Percentiles rank a stretch among this genome's conserved stretches.
These are phyloP conservation scores for Serpula lacrymans DNA, from an alignment of 768 basidiomycete species.

Conservation along the genomic window DNA sequence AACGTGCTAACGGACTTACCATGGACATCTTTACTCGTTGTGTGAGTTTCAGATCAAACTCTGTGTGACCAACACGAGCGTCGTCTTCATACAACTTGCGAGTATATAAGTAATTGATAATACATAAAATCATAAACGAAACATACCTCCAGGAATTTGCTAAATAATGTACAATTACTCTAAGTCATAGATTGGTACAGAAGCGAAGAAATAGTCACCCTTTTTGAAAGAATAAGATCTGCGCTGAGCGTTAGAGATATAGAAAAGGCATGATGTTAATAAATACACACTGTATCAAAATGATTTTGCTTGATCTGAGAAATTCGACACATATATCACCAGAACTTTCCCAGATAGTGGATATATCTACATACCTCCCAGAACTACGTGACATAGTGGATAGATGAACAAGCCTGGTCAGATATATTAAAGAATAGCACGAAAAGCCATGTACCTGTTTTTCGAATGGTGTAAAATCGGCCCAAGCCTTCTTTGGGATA, in stretches of 20 bases:
- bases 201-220: slow-evolving; percentile 45
- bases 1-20: slow-evolving; percentile 43
- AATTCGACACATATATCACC: slow-evolving; percentile 20
- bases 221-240: slow-evolving; percentile 98
- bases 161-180: slow-evolving; percentile 31
- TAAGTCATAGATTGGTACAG: slow-evolving; percentile 20
- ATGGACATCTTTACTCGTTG: slow-evolving; percentile 98
- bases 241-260: slow-evolving; percentile 8
- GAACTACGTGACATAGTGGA: slow-evolving; percentile 44
- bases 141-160: slow-evolving; percentile 76
- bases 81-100: slow-evolving; percentile 90
- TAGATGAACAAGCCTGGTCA: slow-evolving; percentile 3
- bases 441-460: slow-evolving; percentile 81
- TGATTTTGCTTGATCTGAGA: slow-evolving; percentile 93
- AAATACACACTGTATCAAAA: slow-evolving; percentile 73
- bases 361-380: slow-evolving; percentile 55
- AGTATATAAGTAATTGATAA: neutral
- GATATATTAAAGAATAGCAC: slow-evolving; percentile 8
- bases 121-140: slow-evolving; percentile 1
- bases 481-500: slow-evolving; percentile 76
- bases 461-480: slow-evolving; percentile 90
- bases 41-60: slow-evolving; percentile 93
- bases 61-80: slow-evolving; percentile 86
- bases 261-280: slow-evolving; percentile 7
- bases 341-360: neutral